These are phyloP conservation scores for Nannizziopsis barbatae DNA, from an alignment of 2,329 filamentous ascomycete genomes.

Conservation along the genomic window DNA sequence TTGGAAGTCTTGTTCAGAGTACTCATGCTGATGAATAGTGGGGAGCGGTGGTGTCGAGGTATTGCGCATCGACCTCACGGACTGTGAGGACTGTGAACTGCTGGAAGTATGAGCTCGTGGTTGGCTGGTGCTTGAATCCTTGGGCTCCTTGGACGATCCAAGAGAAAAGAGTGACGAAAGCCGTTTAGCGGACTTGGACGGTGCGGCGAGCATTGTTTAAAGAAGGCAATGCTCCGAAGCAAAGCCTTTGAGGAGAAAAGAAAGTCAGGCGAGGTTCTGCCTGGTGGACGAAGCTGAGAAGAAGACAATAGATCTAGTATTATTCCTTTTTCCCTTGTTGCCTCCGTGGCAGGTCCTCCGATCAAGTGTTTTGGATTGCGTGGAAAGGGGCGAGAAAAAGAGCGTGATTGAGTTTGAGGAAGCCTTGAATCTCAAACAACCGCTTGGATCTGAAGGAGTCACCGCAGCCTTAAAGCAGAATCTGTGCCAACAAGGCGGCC, in stretches of 20 bases:
- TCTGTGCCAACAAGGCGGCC: constrained; percentile 6
- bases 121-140: constrained; percentile 1
- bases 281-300: neutral
- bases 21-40: constrained; percentile 10
- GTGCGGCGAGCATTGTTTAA: constrained; percentile 26
- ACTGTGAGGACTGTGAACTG: constrained; percentile 23
- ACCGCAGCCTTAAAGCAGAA: neutral
- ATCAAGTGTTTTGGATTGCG: neutral
- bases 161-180: constrained; percentile 38
- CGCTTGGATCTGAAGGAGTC: neutral
- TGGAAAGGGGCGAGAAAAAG: neutral
- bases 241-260: neutral
- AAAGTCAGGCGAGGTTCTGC: constrained; percentile 2
- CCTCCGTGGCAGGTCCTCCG: neutral
- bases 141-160: constrained; percentile 27
- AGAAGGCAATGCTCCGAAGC: neutral
- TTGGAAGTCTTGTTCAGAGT: constrained; percentile 15
- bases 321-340: neutral
- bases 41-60: constrained; percentile 1
- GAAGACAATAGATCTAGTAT: neutral
- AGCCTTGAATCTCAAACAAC: neutral
- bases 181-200: constrained; percentile 35
- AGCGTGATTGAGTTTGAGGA: constrained; percentile 2
- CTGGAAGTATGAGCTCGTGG: constrained; percentile 5
- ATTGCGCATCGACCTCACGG: constrained; percentile 14